phyloP scores from a whole-genome alignment of 352 stramenopile species.

The Globisporangium orthogonon region DNA sequence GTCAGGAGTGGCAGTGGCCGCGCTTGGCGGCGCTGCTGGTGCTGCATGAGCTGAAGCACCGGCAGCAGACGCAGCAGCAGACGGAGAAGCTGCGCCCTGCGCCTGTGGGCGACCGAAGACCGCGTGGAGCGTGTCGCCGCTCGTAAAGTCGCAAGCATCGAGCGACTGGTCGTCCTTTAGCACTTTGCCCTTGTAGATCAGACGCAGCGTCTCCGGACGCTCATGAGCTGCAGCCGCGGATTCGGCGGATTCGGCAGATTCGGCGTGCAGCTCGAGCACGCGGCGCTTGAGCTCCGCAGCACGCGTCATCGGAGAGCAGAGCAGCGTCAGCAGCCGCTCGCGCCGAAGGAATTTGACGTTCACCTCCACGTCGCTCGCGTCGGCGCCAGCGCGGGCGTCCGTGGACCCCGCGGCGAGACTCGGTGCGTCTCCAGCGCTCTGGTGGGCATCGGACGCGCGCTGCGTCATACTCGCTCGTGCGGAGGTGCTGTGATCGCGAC shows the following conservation, averaged over 20 bases:
- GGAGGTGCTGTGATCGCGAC: no score
- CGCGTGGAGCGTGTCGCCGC: conserved; percentile 35
- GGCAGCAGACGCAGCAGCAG: not conserved
- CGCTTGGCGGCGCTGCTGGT: not conserved
- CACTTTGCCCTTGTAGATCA: conserved; percentile 54
- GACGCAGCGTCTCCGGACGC: conserved; percentile 11
- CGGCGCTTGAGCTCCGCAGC: conserved; percentile 23
- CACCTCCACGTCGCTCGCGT: conserved; percentile 8
- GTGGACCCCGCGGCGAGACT: not conserved
- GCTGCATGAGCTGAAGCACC: not conserved
- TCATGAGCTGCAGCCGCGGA: not conserved
- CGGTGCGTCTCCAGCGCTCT: no score
- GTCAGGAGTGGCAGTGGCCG: not conserved
- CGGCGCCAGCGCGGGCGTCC: not conserved
- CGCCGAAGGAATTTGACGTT: conserved; percentile 41
- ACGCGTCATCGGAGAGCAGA: conserved; percentile 11
- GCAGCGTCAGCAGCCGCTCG: conserved; percentile 24
- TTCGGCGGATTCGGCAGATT: not conserved
- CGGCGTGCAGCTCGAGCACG: conserved; percentile 11
- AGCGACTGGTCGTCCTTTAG: conserved; percentile 34
- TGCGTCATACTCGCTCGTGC: no score
- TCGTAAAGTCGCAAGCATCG: conserved; percentile 21
- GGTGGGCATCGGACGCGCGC: no score
- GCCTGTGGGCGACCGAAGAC: conserved; percentile 19
- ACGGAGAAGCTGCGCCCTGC: not conserved